Evolutionary conservation across 2,329 filamentous ascomycete genomes (phyloP).

Genomic region (Claviceps digitariae): DNA sequence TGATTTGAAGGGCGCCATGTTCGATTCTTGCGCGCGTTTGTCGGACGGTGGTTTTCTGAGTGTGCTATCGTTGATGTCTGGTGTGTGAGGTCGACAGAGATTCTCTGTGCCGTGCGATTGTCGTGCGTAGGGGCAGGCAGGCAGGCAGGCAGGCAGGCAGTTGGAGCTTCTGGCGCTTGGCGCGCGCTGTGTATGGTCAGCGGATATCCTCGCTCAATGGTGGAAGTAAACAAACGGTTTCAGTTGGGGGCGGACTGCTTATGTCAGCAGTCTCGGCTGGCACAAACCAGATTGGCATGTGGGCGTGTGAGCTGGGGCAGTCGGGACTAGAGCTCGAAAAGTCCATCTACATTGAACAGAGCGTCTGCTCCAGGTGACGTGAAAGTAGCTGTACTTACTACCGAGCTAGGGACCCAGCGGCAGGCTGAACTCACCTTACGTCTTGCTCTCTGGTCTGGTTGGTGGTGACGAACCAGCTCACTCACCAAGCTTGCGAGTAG

Average conservation of each 20-base stretch:
- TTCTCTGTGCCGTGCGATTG: neutral
- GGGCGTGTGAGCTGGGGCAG: neutral
- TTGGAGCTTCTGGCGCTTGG: neutral
- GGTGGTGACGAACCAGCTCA: conserved; percentile 1
- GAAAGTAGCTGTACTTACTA: conserved; percentile 10
- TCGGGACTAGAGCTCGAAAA: neutral
- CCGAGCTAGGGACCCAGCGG: neutral
- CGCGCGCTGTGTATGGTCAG: conserved; percentile 10
- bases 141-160: neutral
- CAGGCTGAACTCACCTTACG: conserved; percentile 36
- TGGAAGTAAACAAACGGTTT: conserved; percentile 27
- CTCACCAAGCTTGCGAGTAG: conserved; percentile 3
- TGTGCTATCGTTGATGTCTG: neutral
- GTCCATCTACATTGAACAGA: conserved; percentile 7
- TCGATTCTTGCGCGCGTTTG: conserved; percentile 10
- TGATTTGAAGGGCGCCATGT: conserved; percentile 34
- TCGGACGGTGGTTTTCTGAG: neutral
- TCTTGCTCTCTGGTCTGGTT: conserved; percentile 5
- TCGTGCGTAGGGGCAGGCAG: neutral
- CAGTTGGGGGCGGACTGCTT: conserved; percentile 1
- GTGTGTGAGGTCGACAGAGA: no score
- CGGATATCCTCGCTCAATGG: conserved; percentile 1
- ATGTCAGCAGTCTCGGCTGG: conserved; percentile 4
- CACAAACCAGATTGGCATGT: neutral
- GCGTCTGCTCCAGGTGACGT: accelerated